These are phyloP conservation scores for Penicillium steckii DNA, from an alignment of 495 filamentous ascomycete species.

Conservation along the genomic window DNA sequence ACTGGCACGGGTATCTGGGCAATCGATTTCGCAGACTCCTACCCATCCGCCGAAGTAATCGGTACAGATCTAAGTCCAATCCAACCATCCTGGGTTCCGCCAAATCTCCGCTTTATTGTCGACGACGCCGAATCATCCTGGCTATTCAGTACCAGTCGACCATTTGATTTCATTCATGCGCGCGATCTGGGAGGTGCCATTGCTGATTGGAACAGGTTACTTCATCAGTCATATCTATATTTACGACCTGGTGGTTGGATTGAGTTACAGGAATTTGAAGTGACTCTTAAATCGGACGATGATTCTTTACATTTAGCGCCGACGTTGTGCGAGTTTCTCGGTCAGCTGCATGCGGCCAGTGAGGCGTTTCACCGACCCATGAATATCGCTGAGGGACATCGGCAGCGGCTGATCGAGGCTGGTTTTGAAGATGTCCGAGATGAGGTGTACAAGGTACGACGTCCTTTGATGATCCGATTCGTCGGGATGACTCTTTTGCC, in stretches of 20 bases:
- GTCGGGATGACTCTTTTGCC: neutral
- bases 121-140: slow-evolving; percentile 52
- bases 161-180: slow-evolving; percentile 49
- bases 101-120: slow-evolving; percentile 47
- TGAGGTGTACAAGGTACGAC: slow-evolving; percentile 43
- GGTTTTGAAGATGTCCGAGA: slow-evolving; percentile 40
- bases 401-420: slow-evolving; percentile 30
- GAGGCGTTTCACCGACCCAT: slow-evolving; percentile 37
- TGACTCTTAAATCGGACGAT: slow-evolving; percentile 40
- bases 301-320: slow-evolving; percentile 31
- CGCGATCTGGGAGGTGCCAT: slow-evolving; percentile 48
- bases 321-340: slow-evolving; percentile 31
- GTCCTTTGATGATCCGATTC: neutral
- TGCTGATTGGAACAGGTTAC: slow-evolving; percentile 42
- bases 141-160: slow-evolving; percentile 40
- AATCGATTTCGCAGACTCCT: slow-evolving; percentile 57
- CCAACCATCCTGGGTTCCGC: slow-evolving; percentile 40
- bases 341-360: slow-evolving; percentile 34
- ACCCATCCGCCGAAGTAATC: slow-evolving; percentile 50
- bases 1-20: slow-evolving; percentile 68
- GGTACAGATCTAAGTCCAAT: slow-evolving; percentile 34
- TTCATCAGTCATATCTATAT: slow-evolving; percentile 37
- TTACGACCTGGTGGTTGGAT: slow-evolving; percentile 54
- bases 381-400: slow-evolving; percentile 36
- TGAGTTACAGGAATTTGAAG: slow-evolving; percentile 54